Percentiles rank a stretch among this genome's conserved stretches.
Conservation (phyloP, 1,139 yeast genomes). For the Zygosaccharomyces sapae region DNA sequence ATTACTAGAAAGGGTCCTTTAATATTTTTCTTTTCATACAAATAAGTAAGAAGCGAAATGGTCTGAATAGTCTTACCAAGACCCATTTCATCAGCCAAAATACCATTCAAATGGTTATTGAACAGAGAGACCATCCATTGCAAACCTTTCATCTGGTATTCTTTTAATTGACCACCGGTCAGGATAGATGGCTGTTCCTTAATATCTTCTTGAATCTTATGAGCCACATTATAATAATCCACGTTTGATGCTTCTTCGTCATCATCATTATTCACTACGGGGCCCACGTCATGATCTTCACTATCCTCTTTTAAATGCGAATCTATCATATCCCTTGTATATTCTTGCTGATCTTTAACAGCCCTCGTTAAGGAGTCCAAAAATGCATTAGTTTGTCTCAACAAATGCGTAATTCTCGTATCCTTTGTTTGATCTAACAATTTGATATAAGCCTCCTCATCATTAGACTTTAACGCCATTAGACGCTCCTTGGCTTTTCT, state of each 20-base stretch:
- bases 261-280: slow-evolving; percentile 30
- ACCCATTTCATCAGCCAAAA: slow-evolving; percentile 93
- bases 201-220: slow-evolving; percentile 63
- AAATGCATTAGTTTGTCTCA: slow-evolving; percentile 72
- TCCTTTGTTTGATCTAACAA: slow-evolving; percentile 78
- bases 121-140: slow-evolving; percentile 98
- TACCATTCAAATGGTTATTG: slow-evolving; percentile 91
- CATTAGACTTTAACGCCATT: slow-evolving; percentile 78
- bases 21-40: slow-evolving; percentile 63
- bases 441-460: slow-evolving; percentile 79
- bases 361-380: slow-evolving; percentile 75
- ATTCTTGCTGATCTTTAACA: slow-evolving; percentile 65
- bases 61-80: slow-evolving; percentile 86
- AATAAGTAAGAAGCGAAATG: slow-evolving; percentile 67
- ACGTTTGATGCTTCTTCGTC: slow-evolving; percentile 57
- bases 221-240: slow-evolving; percentile 80
- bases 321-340: slow-evolving; percentile 41
- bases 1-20: slow-evolving; percentile 72
- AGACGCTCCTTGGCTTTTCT: slow-evolving; percentile 80
- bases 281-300: slow-evolving; percentile 36
- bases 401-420: slow-evolving; percentile 74
- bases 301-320: slow-evolving; percentile 41
- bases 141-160: slow-evolving; percentile 87
- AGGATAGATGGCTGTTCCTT: slow-evolving; percentile 60
- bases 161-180: slow-evolving; percentile 86